Base-by-base conservation (phyloP, 2,329 filamentous ascomycete genomes). In the Epichloe elymi region DNA sequence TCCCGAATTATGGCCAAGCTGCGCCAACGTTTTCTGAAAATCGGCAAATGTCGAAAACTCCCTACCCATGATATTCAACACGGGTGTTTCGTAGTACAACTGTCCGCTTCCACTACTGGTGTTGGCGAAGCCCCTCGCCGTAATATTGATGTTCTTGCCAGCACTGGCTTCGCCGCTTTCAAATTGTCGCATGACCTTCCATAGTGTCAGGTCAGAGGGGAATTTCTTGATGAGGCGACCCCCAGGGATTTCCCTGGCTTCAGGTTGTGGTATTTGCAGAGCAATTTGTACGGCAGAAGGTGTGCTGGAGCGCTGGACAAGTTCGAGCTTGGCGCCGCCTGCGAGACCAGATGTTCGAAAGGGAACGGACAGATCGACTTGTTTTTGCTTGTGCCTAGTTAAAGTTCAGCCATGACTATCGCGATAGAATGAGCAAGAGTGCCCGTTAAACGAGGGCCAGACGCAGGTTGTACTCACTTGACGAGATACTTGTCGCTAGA, bases 101-200 rank as follows among this genome's bases (percentile, higher is more conserved):
- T 90, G 81, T 5, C 90, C 91, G 35, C 84, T 79, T 14, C 77
- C 77, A 10, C 65, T 73, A 38, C 67, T 71, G 15, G 76, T 77
- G 54, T 79, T 75, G 0, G 88, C 83, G n/a, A 85, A 75, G 2
- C 83, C 88, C 88, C 90, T 76, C 14, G 83, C 88, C 0, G 93
- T 97, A 58, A 98, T 79, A 64, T 96, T 96, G 57, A 87, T 71
- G 51, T 73, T 79, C 50, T 69, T 73, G 8, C 75, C 76, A 52
- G 74, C 73, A 46, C 74, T 80, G n/a, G 79, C 78, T 23, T 79
- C 76, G 36, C 79, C 82, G 56, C 85, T 85, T 68, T 98, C 93
- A 57, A 97, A 95, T 63, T 93, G 88, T 53, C 93, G 84, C 51
- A 98, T 65, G 30, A 97, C 74, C 58, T 88, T 79, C 93, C 93